Evolutionary conservation across 192 early-diverging fungal species (phyloP).

Genomic region (Coemansia sp.): DNA sequence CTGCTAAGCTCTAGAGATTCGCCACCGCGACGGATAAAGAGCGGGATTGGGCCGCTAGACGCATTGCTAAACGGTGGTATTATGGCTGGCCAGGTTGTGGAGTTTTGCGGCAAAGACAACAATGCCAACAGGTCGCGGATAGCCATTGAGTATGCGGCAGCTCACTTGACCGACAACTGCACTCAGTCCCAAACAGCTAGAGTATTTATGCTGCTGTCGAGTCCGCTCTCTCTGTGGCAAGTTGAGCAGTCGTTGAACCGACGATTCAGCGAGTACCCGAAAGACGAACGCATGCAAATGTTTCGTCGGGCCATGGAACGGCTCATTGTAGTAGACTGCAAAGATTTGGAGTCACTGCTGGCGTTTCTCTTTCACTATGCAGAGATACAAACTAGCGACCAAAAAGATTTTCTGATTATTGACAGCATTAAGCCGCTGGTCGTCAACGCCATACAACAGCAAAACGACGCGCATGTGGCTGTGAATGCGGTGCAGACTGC

Average conservation of each 20-base stretch:
- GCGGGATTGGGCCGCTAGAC: slow-evolving; percentile 29
- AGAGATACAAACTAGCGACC: not conserved
- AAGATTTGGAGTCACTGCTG: slow-evolving; percentile 29
- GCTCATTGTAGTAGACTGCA: slow-evolving; percentile 35
- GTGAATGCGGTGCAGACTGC: slow-evolving; percentile 36
- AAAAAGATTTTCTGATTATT: slow-evolving; percentile 27
- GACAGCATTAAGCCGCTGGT: slow-evolving; percentile 41
- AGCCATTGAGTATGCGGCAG: slow-evolving; percentile 30
- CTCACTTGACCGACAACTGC: slow-evolving; percentile 19
- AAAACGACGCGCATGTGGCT: slow-evolving; percentile 21
- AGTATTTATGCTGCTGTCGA: slow-evolving; percentile 32
- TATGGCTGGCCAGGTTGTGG: slow-evolving; percentile 20
- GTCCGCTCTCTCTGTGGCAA: slow-evolving; percentile 34
- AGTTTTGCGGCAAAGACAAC: slow-evolving; percentile 29
- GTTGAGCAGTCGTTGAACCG: slow-evolving; percentile 17
- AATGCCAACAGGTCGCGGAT: slow-evolving; percentile 22
- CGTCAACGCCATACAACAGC: slow-evolving; percentile 22
- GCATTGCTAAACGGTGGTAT: slow-evolving; percentile 32
- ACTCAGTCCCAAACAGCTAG: slow-evolving; percentile 3
- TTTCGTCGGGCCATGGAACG: slow-evolving; percentile 30
- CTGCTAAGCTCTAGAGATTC: slow-evolving; percentile 8
- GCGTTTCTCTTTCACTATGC: slow-evolving; percentile 39
- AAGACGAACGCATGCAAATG: not conserved
- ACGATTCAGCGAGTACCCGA: slow-evolving; percentile 5
- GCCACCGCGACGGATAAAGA: slow-evolving; percentile 8